Base-by-base conservation (phyloP, 192 early-diverging fungal species). In the Dissophora globulifera region DNA sequence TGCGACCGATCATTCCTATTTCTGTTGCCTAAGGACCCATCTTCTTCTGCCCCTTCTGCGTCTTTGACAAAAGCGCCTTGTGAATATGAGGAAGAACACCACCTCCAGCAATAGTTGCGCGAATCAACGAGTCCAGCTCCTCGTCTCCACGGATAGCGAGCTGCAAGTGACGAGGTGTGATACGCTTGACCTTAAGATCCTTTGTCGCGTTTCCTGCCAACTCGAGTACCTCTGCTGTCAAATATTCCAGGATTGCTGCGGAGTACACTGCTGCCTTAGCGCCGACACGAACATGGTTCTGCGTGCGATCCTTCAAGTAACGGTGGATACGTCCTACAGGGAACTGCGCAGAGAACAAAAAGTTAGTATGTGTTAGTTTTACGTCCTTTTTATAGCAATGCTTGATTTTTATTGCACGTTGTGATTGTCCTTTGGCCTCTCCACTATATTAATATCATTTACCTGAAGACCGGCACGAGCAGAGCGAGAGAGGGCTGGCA, bases 291-390 rank as follows among this genome's bases (percentile, higher is more conserved):
- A 91, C 88, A 62, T 94, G 87, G 81, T 87, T 92, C 64, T 88
- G 86, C 17, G 91, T 89, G 62, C 89, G 83, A 58, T 88, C 85
- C 81, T 96, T 96, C 72, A 96, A 81, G 72, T 96, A 95, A 58
- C 95, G 87, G 79, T 96, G 95, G 68, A 96, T 93, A 83, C 95
- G 94, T 27, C 95, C 93, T 15, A 96, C 95, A 25, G 95, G 95
- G 68, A 96, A 96, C 86, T 96, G 17, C n/a, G n/a, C n/a, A n/a
- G n/a, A n/a, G n/a, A 17, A 45, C 9, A 17, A 45, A 17, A 17
- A 12, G 46, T 47, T 1, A 16, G 8, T 47, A 8, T 20, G 15
- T 8, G 8, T 47, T 16, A 47, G 22, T 20, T 20, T 22, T 47
- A 42, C 23, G 1, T 10, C 22, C 23, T 49, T 22, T 10, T 1